Evolutionary conservation across 257 asterid genomes (phyloP).

Genomic region (Agastache rugosa): DNA sequence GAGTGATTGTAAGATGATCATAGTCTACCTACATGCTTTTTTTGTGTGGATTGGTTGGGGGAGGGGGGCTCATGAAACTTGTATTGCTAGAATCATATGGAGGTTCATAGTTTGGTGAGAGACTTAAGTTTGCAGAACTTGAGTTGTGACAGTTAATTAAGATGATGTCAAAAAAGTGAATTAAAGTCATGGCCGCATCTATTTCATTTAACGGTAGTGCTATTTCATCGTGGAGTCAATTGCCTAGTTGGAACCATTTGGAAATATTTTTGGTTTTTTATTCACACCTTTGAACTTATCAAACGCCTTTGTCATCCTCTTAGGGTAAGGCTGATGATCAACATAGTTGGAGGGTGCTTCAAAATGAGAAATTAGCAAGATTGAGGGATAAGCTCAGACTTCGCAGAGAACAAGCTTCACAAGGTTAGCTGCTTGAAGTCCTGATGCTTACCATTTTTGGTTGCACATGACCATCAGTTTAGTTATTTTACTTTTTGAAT

Average conservation of each 20-base stretch:
- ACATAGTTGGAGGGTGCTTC: constrained; percentile 81
- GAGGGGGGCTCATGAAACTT: background rate
- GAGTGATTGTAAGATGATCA: constrained; percentile 11
- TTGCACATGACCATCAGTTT: constrained; percentile 26
- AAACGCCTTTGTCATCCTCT: constrained; percentile 28
- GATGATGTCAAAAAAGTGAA: constrained; percentile 9
- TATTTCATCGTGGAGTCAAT: background rate
- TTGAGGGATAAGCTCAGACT: constrained; percentile 75
- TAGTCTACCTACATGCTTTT: background rate
- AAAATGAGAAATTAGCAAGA: constrained; percentile 77
- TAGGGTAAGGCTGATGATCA: constrained; percentile 99
- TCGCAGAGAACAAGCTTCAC: constrained; percentile 66
- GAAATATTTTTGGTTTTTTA: constrained; percentile 3
- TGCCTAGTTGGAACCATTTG: constrained; percentile 24
- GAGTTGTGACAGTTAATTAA: background rate
- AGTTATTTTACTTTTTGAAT: constrained; percentile 34
- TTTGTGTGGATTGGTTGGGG: background rate
- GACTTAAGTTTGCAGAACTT: constrained; percentile 4
- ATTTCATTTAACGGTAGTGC: background rate
- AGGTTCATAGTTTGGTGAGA: constrained; percentile 7
- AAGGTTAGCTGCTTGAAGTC: constrained; percentile 57
- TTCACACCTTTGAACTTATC: constrained; percentile 8
- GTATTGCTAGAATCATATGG: background rate
- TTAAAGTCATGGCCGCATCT: background rate
- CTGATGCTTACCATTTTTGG: constrained; percentile 14